Evolutionary conservation across 2,329 filamentous ascomycete species (phyloP), one percentile per base, ranked within the genome.

Genomic region (Neophaeococcomyces aloes): DNA sequence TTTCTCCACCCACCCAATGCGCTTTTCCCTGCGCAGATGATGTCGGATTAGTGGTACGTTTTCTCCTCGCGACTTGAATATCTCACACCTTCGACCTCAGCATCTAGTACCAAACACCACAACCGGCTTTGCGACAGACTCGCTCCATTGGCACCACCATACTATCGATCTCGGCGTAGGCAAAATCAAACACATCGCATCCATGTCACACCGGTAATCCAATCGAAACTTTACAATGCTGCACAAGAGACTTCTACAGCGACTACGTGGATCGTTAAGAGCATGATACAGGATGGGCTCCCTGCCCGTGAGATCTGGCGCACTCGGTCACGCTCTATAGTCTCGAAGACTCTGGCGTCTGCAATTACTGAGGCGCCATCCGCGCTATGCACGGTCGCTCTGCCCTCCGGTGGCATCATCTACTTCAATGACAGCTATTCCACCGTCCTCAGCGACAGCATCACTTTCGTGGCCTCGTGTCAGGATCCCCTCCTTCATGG

Each of bases 401-500:
- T 44, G 13, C 32, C 41, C 10, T 18, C 19, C n/a, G 34, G 34
- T 27, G 66, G 66, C 8, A 55, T 62, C 15, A 51, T 71, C 17
- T 62, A 63, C 48, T 48, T 70, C 25, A 68, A 66, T 44, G 56
- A 59, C 15, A 61, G 63, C 29, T 61, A 57, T 37, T 57, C 64
- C 3, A 53, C 73, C 32, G 69, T 65, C 8, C 61, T 75, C 38
- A 62, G 60, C 3, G 60, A 66, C 39, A 66, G 72, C 58, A 70
- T 68, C 29, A 58, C 72, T 27, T 76, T 68, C 46, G 64, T 65
- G 46, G 70, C 71, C 7, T 52, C 64, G 38, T 75, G 72, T 53
- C 71, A 68, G 10, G 63, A 61, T 29, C 56, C 59, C 8, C 54
- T 56, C 23, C 32, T 54, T 36, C 19, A 35, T 18, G 45, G 52